A percentile compares a stretch with the other conserved stretches of the same genome.
These are phyloP conservation scores for Oligophagozyma castellii DNA, from an alignment of 1,139 yeast species.

Conservation along the genomic window DNA sequence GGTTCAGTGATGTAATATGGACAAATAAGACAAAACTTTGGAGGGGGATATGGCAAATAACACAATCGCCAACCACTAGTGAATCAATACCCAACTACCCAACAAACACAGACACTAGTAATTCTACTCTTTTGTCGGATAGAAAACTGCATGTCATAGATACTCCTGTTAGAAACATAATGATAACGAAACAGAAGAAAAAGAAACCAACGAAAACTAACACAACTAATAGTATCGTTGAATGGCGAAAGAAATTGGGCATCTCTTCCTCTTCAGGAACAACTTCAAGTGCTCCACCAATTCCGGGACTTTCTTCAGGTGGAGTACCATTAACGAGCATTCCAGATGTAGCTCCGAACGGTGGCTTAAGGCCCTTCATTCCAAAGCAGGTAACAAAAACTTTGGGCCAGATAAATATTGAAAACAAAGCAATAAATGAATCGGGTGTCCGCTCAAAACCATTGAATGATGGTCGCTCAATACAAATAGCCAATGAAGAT, in stretches of 20 bases:
- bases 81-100: background rate
- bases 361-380: too few species aligned
- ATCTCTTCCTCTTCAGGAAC: slow-evolving; percentile 6
- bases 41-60: slow-evolving; percentile 30
- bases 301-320: background rate
- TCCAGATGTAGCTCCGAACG: too few species aligned
- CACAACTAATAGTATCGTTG: slow-evolving; percentile 23
- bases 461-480: background rate
- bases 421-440: background rate
- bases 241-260: slow-evolving; percentile 24
- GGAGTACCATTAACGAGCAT: background rate
- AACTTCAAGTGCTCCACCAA: slow-evolving; percentile 1
- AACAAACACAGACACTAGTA: slow-evolving; percentile 2
- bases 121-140: slow-evolving; percentile 4
- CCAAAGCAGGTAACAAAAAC: background rate
- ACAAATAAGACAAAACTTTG: slow-evolving; percentile 50
- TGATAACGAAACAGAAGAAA: slow-evolving; percentile 18
- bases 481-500: background rate
- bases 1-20: slow-evolving; percentile 61
- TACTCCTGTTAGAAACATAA: slow-evolving; percentile 17
- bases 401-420: background rate
- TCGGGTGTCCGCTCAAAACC: background rate
- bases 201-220: slow-evolving; percentile 19
- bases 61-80: too few species aligned
- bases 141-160: slow-evolving; percentile 18